These are phyloP conservation scores for Mallotus repandus DNA, from an alignment of 441 rosid species.

Conservation along the genomic window DNA sequence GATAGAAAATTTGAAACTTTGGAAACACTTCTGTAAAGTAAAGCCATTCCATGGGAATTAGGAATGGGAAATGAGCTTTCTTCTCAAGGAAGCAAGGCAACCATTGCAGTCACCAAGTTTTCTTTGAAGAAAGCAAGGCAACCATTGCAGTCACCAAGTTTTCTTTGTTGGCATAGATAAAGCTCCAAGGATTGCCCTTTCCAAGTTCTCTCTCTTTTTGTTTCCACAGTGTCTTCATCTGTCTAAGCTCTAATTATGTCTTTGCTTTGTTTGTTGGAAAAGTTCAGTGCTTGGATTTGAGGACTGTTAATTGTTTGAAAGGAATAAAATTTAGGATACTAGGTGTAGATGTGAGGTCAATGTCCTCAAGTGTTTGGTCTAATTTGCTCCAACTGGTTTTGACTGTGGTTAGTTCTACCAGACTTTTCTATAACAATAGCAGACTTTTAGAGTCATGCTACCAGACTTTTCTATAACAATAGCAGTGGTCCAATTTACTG, in stretches of 20 bases:
- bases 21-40: no score
- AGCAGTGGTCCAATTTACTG: background rate
- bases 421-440: background rate
- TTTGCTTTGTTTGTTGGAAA: background rate
- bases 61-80: background rate
- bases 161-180: background rate
- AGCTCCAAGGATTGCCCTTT: background rate
- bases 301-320: background rate
- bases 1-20: background rate
- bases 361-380: background rate
- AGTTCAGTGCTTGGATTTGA: no score
- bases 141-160: background rate
- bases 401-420: background rate
- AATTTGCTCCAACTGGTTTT: background rate
- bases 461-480: background rate
- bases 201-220: background rate
- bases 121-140: background rate
- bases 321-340: background rate
- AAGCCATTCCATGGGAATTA: background rate
- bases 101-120: no score
- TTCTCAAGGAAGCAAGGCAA: background rate
- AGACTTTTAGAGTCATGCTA: background rate
- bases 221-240: background rate
- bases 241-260: background rate
- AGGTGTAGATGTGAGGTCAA: background rate